Conservation (phyloP, 345 rosid species). For the Eutrema heterophyllum region DNA sequence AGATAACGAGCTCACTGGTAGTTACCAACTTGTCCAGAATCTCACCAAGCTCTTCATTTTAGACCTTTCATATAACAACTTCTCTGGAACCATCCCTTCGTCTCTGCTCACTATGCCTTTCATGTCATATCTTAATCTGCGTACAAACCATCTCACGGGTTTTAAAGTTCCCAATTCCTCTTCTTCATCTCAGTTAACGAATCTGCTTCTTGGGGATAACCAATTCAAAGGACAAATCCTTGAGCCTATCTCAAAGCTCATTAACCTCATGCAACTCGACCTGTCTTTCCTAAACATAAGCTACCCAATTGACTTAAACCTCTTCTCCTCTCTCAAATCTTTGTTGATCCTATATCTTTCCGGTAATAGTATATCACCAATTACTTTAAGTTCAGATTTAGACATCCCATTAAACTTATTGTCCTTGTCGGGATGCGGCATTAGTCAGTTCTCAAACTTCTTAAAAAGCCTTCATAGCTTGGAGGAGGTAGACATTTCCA, state of each 20-base stretch:
- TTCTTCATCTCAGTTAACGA: not conserved
- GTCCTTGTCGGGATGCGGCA: not conserved
- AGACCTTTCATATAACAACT: not conserved
- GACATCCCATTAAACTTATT: not conserved
- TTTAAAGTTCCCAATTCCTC: not conserved
- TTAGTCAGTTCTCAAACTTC: not conserved
- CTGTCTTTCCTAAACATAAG: slow-evolving; percentile 4
- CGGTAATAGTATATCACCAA: not conserved
- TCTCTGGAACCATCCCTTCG: slow-evolving; percentile 1
- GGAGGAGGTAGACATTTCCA: not conserved
- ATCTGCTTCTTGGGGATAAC: not conserved
- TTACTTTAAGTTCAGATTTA: not conserved
- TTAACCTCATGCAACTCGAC: not conserved
- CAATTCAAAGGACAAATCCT: not conserved
- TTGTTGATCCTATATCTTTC: not conserved
- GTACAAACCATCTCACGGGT: not conserved
- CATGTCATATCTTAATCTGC: not conserved
- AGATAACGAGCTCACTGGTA: not conserved
- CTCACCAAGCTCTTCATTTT: not conserved
- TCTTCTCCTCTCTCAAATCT: slow-evolving; percentile 2
- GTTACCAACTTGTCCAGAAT: not conserved
- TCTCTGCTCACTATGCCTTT: not conserved
- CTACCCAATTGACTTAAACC: not conserved
- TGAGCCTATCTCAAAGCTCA: not conserved
- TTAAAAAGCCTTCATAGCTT: not conserved